These are phyloP conservation scores for Eimeria falciformis DNA, from an alignment of 169 alveolate genomes.

Conservation along the genomic window DNA sequence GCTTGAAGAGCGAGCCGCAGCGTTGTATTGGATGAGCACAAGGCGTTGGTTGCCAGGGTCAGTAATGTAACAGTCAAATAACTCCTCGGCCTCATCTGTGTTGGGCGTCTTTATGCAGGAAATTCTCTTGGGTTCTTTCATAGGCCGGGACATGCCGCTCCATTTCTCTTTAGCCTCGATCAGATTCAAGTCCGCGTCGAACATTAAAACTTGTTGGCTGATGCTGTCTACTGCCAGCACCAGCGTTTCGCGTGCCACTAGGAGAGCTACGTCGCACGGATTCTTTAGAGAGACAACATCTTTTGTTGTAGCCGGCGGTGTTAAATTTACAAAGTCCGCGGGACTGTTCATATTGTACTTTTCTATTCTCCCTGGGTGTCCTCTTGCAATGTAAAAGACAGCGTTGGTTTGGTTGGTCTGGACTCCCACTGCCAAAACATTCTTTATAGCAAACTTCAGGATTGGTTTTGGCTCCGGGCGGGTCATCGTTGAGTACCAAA, in stretches of 20 bases:
- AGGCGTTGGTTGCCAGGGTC: background rate
- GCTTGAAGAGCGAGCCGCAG: background rate
- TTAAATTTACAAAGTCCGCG: background rate
- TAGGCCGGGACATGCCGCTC: background rate
- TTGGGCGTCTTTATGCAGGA: conserved; percentile 17
- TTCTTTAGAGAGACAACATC: background rate
- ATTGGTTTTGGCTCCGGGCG: conserved; percentile 32
- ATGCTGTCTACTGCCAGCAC: conserved; percentile 3
- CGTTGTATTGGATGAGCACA: conserved; percentile 9
- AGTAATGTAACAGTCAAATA: conserved; percentile 46
- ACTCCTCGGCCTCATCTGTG: background rate
- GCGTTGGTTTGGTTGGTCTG: background rate
- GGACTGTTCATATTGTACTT: conserved; percentile 37
- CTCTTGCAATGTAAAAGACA: background rate
- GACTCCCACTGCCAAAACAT: background rate
- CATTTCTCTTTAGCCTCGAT: background rate
- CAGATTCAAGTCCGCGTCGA: background rate
- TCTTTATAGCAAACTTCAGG: background rate
- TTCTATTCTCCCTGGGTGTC: background rate
- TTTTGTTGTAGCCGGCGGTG: background rate
- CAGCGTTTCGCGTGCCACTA: background rate
- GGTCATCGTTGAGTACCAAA: background rate
- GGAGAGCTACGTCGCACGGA: background rate
- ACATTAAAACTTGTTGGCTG: background rate
- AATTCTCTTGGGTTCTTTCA: conserved; percentile 10